Base-by-base conservation (phyloP, 2,329 filamentous ascomycete species). In the Xylariaceae sp. region DNA sequence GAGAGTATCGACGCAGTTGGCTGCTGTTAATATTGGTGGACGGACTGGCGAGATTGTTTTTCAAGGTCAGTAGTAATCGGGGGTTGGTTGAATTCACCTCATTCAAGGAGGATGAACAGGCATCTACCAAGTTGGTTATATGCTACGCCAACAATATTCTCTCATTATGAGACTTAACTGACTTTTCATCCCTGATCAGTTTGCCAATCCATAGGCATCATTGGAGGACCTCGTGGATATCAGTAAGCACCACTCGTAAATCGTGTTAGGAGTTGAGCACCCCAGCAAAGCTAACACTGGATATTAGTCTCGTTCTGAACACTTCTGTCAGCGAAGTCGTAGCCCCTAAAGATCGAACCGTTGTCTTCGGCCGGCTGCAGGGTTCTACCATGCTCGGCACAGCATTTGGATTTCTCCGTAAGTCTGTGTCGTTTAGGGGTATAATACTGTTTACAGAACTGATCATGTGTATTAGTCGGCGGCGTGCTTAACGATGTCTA, bases 211-310 rank as follows among this genome's bases (percentile, higher is more conserved):
- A 86, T 90, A 56, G 88, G 85, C 0, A 76, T 89, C 13, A 64
- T 90, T 2, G 88, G 88, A 0, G 88, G 88, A 0, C 87, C 87
- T 0, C 82, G 82, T 0, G 88, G 88, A 0, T 90, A 89, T 66
- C 80, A 89, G 69, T 72, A 61, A 45, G 64, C 56, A 4, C 10
- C 11, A 13, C 34, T 53, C 51, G 15, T 57, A 55, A 10, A 2
- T 59, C 54, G 4, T 51, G 5, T 37, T 15, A n/a, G 11, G 11
- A 13, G 15, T 34, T 30, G 37, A 55, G 49, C 44, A 10, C 7
- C 4, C n/a, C 13, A 11, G 35, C 23, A 5, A 37, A 41, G 30
- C 51, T 53, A 13, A 35, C 3, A 15, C 15, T 23, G 17, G 10
- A 15, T 18, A 7, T 17, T 47, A 70, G 66, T 7, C 78, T 90